phyloP scores from a whole-genome alignment of 371 early-diverging fungal species.

The Syncephalastrum sp. region DNA sequence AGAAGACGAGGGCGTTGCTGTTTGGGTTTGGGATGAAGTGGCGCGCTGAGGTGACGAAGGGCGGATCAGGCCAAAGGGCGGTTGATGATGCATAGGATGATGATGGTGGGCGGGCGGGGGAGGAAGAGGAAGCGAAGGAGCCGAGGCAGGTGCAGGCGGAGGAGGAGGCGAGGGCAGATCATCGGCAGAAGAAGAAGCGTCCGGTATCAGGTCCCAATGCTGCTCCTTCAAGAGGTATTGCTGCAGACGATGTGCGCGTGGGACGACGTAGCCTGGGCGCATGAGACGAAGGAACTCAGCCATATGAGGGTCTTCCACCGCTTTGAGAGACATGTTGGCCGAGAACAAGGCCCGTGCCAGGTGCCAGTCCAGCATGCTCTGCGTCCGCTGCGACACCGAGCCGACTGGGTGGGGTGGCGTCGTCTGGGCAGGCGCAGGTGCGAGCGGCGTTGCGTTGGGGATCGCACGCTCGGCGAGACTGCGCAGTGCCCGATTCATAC shows the following conservation, averaged over 20 bases:
- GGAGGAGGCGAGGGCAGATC: background rate
- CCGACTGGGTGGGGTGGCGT: background rate
- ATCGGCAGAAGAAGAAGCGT: background rate
- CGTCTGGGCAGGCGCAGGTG: background rate
- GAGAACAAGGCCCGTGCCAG: slow-evolving; percentile 43
- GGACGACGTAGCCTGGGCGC: slow-evolving; percentile 33
- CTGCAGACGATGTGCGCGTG: slow-evolving; percentile 22
- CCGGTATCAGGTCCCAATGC: slow-evolving; percentile 37
- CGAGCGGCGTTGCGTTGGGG: background rate
- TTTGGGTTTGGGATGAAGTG: slow-evolving; percentile 14
- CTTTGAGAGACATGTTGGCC: slow-evolving; percentile 28
- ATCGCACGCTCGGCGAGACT: no score
- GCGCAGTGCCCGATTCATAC: no score
- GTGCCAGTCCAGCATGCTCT: slow-evolving; percentile 27
- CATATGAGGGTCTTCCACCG: slow-evolving; percentile 32
- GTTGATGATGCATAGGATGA: background rate
- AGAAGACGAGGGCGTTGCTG: background rate
- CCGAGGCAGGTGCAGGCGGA: background rate
- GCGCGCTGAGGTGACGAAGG: slow-evolving; percentile 16
- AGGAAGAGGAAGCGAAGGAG: background rate
- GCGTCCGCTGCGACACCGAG: slow-evolving; percentile 9
- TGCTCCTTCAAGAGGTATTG: slow-evolving; percentile 39
- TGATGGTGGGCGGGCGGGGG: background rate
- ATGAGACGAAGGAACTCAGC: slow-evolving; percentile 30
- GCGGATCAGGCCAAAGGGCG: slow-evolving; percentile 12